Base-by-base conservation (phyloP, 2,329 filamentous ascomycete species). In the Penicillium corylophilum region DNA sequence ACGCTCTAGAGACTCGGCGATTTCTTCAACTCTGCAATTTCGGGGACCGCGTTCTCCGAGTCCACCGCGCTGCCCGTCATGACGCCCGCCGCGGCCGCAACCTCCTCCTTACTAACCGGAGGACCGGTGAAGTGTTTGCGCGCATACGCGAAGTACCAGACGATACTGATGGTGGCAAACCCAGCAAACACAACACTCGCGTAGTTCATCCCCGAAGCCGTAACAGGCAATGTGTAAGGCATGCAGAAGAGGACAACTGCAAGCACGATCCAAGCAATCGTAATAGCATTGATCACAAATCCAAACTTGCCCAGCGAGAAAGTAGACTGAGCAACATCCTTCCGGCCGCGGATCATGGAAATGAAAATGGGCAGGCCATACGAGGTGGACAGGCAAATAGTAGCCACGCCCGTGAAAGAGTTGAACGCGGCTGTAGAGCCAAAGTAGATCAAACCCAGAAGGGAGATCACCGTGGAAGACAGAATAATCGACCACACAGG, bases 371-470 rank as follows among this genome's bases (percentile, higher is more conserved):
- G 89, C 15, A 90, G 78, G 13, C 85, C 87, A 68, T 92, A 92
- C 0, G 86, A 89, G 4, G 85, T 84, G 0, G 84, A 87, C 0
- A 92, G 80, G 58, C 87, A 90, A 66, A 92, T 90, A 4, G 88
- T 91, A 1, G 88, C 88, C 1, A 90, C 87, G 24, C 88, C 87
- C 0, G 88, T 91, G 70, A 92, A 91, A 9, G 84, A 86, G 75
- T 87, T 88, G 75, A 92, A 92, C 0, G 89, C 89, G 0, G 87
- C 86, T 0, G 82, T 81, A 1, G 85, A 88, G 9, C 89, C 89
- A 57, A 92, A 90, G 74, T 89, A 92, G 69, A 92, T 90, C 58
- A 89, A 78, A 0, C 88, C 88, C 0, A 92, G 78, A 10, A 91
- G 73, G 59, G 83, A 87, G 68, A 88, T 84, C 39, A 92, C 82